These are phyloP conservation scores for Stagonosporopsis chrysanthemi DNA, from an alignment of 2,329 filamentous ascomycete species.

Conservation along the genomic window DNA sequence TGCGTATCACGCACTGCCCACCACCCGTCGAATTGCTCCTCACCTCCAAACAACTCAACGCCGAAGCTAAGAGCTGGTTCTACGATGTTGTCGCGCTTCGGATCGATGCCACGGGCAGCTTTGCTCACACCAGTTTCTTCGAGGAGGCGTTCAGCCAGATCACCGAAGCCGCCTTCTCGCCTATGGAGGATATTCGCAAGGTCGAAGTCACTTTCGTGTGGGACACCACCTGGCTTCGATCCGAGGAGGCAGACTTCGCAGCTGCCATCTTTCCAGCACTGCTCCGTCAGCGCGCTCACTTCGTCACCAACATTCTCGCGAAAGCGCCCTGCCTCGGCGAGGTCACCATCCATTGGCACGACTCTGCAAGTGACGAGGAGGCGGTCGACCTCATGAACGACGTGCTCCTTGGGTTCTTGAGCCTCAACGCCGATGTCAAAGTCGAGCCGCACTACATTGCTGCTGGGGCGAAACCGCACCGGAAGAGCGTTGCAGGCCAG, in stretches of 20 bases:
- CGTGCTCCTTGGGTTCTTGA: slow-evolving; percentile 32
- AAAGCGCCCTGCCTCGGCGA: slow-evolving; percentile 37
- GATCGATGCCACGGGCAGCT: slow-evolving; percentile 44
- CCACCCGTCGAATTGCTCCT: slow-evolving; percentile 42
- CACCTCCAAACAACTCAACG: slow-evolving; percentile 38
- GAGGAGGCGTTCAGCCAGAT: slow-evolving; percentile 40
- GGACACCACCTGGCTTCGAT: slow-evolving; percentile 45
- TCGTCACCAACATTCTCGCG: slow-evolving; percentile 34
- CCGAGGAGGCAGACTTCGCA: slow-evolving; percentile 23
- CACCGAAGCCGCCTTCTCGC: slow-evolving; percentile 41
- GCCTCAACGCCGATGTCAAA: slow-evolving; percentile 29
- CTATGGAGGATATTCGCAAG: slow-evolving; percentile 45
- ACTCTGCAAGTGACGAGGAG: slow-evolving; percentile 38
- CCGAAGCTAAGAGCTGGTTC: slow-evolving; percentile 44
- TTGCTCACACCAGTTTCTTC: slow-evolving; percentile 45
- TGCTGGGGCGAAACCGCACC: slow-evolving; percentile 32
- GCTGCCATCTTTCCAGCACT: slow-evolving; percentile 39
- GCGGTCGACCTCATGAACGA: slow-evolving; percentile 32
- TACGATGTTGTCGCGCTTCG: slow-evolving; percentile 41
- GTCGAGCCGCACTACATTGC: slow-evolving; percentile 40
- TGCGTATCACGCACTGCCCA: slow-evolving; percentile 41
- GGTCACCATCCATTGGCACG: slow-evolving; percentile 44
- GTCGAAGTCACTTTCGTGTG: slow-evolving; percentile 43
- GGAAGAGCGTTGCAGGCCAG: slow-evolving; percentile 36
- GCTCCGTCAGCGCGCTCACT: slow-evolving; percentile 34